These are phyloP conservation scores for Penicillium riverlandense DNA, from an alignment of 495 filamentous ascomycete genomes.

Conservation along the genomic window DNA sequence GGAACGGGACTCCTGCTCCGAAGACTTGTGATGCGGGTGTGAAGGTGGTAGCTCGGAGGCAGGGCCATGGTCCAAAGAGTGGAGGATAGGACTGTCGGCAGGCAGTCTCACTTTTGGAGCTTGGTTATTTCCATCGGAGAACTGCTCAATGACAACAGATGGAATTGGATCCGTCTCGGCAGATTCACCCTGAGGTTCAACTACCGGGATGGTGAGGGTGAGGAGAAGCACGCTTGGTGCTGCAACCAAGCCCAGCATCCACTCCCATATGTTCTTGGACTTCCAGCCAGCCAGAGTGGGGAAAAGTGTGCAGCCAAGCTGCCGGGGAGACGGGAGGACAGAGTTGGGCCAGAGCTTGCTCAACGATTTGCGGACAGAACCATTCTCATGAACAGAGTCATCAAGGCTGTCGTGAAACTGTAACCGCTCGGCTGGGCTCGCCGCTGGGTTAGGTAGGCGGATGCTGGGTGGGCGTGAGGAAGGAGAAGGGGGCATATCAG, in stretches of 20 bases:
- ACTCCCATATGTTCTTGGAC: conserved; percentile 70
- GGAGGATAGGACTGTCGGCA: conserved; percentile 35
- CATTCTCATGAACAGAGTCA: conserved; percentile 9
- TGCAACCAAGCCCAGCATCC: conserved; percentile 67
- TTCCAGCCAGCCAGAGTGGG: conserved; percentile 78
- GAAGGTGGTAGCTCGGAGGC: conserved; percentile 3
- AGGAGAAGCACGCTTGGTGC: conserved; percentile 86
- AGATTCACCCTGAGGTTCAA: conserved; percentile 58
- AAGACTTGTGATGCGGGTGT: conserved; percentile 11
- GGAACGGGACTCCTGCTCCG: conserved; percentile 3
- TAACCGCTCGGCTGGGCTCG: conserved; percentile 42
- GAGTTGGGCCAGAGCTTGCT: conserved; percentile 69
- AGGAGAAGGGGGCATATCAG: conserved; percentile 33
- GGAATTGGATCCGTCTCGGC: conserved; percentile 24
- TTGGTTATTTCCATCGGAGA: conserved; percentile 14
- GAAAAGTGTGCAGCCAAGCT: conserved; percentile 72
- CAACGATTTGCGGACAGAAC: conserved; percentile 1
- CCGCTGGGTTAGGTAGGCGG: conserved; percentile 38
- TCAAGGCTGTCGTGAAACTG: conserved; percentile 23
- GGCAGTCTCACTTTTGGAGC: conserved; percentile 30
- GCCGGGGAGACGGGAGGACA: conserved; percentile 59
- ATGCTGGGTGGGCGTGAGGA: conserved; percentile 46
- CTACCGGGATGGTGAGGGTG: conserved; percentile 86
- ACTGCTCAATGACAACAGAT: conserved; percentile 29
- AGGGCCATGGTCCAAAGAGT: conserved; percentile 10